Evolutionary conservation across 768 basidiomycete species (phyloP).

Genomic region (Tylopilus balloui): DNA sequence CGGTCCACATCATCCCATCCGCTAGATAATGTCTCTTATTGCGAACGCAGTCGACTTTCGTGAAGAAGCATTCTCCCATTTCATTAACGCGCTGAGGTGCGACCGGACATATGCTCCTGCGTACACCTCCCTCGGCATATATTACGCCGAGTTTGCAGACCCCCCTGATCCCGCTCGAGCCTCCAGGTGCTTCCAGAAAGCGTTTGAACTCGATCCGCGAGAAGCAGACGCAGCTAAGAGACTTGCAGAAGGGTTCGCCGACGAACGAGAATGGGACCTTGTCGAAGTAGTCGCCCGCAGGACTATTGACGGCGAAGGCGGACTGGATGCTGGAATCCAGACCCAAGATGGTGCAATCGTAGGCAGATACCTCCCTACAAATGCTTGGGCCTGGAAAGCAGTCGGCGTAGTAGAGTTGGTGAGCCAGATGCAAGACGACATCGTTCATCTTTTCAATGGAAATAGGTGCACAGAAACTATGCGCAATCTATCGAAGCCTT

Average conservation of each 20-base stretch:
- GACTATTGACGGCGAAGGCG: constrained; percentile 92
- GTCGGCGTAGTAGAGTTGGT: constrained; percentile 89
- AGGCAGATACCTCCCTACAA: constrained; percentile 61
- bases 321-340: constrained; percentile 54
- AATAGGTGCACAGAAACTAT: constrained; percentile 65
- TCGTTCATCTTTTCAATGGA: not conserved
- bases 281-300: constrained; percentile 92
- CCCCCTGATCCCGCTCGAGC: constrained; percentile 83
- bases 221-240: constrained; percentile 81
- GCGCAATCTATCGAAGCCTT: constrained; percentile 73
- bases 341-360: constrained; percentile 38
- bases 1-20: constrained; percentile 19
- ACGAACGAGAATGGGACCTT: constrained; percentile 92
- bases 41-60: constrained; percentile 39
- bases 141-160: constrained; percentile 66
- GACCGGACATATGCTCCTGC: constrained; percentile 79
- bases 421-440: constrained; percentile 27
- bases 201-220: constrained; percentile 91
- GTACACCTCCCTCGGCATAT: constrained; percentile 89
- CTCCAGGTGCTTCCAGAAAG: constrained; percentile 95
- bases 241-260: constrained; percentile 85
- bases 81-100: constrained; percentile 75
- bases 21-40: not conserved
- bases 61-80: constrained; percentile 71
- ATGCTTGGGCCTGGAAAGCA: constrained; percentile 98